phyloP scores from a whole-genome alignment of 2,329 filamentous ascomycete species.

The Neopestalotiopsis rosae region DNA sequence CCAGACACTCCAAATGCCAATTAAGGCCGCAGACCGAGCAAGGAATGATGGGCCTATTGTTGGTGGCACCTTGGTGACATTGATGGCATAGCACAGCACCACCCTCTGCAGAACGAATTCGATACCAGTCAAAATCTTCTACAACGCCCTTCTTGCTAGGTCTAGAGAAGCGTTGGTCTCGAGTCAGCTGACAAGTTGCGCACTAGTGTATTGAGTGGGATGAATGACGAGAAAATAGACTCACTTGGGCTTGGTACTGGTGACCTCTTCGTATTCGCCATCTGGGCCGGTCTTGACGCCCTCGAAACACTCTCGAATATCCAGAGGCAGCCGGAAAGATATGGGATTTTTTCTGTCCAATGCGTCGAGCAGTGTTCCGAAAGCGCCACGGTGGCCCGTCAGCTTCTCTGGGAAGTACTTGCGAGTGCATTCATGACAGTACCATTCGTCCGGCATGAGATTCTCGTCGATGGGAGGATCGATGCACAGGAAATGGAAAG shows the following conservation, averaged over 20 bases:
- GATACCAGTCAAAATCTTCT: conserved; percentile 70
- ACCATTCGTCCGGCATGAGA: conserved; percentile 78
- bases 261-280: conserved; percentile 79
- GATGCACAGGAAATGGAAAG: conserved; percentile 89
- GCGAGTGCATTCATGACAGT: conserved; percentile 74
- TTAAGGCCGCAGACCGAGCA: conserved; percentile 80
- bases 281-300: conserved; percentile 77
- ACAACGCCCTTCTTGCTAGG: conserved; percentile 60
- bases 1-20: conserved; percentile 93
- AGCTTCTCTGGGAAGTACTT: conserved; percentile 50
- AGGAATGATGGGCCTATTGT: conserved; percentile 76
- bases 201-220: background rate
- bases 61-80: conserved; percentile 71
- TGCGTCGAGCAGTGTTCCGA: conserved; percentile 64
- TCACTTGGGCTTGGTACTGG: conserved; percentile 61
- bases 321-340: conserved; percentile 73
- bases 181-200: conserved; percentile 34
- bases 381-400: conserved; percentile 59
- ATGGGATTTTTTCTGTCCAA: conserved; percentile 73
- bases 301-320: conserved; percentile 78
- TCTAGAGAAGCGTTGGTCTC: conserved; percentile 38
- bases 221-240: conserved; percentile 32
- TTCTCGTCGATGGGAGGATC: conserved; percentile 76
- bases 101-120: conserved; percentile 72
- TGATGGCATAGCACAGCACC: conserved; percentile 77